These are phyloP conservation scores for Cicer chorassanicum DNA, from an alignment of 306 rosid genomes.

Conservation along the genomic window DNA sequence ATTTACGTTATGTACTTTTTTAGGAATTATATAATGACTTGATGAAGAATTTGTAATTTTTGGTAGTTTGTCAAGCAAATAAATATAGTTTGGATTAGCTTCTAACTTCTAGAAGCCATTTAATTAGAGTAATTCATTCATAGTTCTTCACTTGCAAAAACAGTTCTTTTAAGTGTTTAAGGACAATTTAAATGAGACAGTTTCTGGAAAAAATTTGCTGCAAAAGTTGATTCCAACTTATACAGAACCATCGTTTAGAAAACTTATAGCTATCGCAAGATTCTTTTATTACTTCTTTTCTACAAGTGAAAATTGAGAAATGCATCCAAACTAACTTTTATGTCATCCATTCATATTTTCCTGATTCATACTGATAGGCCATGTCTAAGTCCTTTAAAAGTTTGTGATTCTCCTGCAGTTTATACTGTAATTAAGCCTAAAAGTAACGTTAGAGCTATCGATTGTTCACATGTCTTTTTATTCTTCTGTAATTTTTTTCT, in stretches of 20 bases:
- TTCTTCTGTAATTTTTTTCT: slow-evolving; percentile 9
- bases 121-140: too few relatives aligned
- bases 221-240: neutral
- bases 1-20: slow-evolving; percentile 12
- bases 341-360: neutral
- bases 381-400: neutral
- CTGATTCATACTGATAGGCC: neutral
- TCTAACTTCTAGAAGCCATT: neutral
- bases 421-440: neutral
- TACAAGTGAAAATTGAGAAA: neutral
- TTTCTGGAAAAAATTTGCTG: neutral
- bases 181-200: neutral
- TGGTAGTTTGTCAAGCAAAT: slow-evolving; percentile 11
- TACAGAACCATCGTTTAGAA: neutral
- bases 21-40: slow-evolving; percentile 4
- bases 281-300: neutral
- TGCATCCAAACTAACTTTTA: neutral
- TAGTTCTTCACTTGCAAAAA: neutral
- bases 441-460: neutral
- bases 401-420: too few relatives aligned
- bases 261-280: neutral
- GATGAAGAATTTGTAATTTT: neutral
- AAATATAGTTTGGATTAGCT: neutral
- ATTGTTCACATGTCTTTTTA: neutral
- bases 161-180: neutral